Percentiles rank a stretch among this genome's conserved stretches.
Conservation (phyloP, 768 basidiomycete genomes). For the Infundibulicybe gibba region DNA sequence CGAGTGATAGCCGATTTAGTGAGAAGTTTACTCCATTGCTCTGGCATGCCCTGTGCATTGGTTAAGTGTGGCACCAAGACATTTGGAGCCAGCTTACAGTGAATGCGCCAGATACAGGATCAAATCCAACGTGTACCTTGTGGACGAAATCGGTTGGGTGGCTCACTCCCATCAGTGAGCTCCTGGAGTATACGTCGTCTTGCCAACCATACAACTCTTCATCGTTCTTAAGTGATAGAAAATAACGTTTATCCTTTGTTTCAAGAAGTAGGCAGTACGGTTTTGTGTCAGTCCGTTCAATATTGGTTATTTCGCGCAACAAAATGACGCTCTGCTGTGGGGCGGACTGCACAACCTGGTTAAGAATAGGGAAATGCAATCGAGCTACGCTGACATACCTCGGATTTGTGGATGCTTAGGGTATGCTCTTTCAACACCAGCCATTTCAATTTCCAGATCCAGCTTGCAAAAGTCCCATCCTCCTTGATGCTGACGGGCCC, state of each 20-base stretch:
- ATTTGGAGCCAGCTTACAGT: constrained; percentile 54
- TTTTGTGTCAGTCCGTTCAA: constrained; percentile 91
- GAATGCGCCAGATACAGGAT: constrained; percentile 90
- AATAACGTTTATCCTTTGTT: constrained; percentile 78
- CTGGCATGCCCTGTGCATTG: constrained; percentile 77
- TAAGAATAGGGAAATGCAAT: neutral
- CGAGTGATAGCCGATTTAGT: constrained; percentile 97
- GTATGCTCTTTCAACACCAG: constrained; percentile 78
- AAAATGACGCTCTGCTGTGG: constrained; percentile 58
- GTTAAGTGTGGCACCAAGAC: neutral
- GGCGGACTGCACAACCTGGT: constrained; percentile 34
- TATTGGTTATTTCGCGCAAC: constrained; percentile 76
- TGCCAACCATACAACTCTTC: constrained; percentile 99
- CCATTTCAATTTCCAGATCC: constrained; percentile 92
- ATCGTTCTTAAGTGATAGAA: constrained; percentile 83
- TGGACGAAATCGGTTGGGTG: constrained; percentile 98
- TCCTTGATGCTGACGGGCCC: constrained; percentile 91
- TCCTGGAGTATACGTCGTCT: constrained; percentile 92
- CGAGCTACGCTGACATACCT: constrained; percentile 50
- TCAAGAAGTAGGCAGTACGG: constrained; percentile 91
- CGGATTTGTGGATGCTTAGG: constrained; percentile 84
- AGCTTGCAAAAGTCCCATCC: constrained; percentile 81
- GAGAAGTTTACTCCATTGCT: constrained; percentile 96
- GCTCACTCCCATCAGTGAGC: constrained; percentile 89
- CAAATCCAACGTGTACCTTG: constrained; percentile 97